These are phyloP conservation scores for Paracorniculantispora psalliotae DNA, from an alignment of 2,329 filamentous ascomycete genomes.

Conservation along the genomic window DNA sequence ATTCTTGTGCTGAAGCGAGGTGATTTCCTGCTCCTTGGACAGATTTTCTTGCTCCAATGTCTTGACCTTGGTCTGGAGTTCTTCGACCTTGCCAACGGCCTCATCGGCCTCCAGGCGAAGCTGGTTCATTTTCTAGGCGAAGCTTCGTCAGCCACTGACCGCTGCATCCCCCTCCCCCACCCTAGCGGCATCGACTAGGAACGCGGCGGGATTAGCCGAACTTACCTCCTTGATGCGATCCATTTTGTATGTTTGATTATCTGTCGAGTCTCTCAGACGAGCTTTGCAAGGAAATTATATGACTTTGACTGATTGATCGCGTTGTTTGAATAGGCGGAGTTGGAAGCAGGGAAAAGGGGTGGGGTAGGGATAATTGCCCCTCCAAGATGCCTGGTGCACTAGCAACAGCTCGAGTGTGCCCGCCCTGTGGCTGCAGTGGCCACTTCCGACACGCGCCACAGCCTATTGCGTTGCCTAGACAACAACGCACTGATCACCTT, in stretches of 20 bases:
- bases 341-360: conserved; percentile 15
- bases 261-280: conserved; percentile 15
- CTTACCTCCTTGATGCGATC: conserved; percentile 88
- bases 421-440: conserved; percentile 4
- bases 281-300: not conserved
- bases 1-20: conserved; percentile 93
- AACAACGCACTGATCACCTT: conserved; percentile 11
- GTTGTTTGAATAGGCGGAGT: conserved; percentile 14
- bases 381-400: conserved; percentile 10
- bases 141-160: conserved; percentile 22
- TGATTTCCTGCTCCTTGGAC: conserved; percentile 96
- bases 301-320: conserved; percentile 10
- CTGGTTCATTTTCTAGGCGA: conserved; percentile 78
- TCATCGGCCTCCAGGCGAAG: conserved; percentile 94
- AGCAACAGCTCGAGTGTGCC: not conserved
- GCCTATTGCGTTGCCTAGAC: conserved; percentile 8
- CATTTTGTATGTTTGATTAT: conserved; percentile 48
- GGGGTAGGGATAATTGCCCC: conserved; percentile 16
- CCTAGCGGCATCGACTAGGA: not conserved
- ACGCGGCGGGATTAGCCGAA: conserved; percentile 19
- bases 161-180: not conserved
- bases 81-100: conserved; percentile 73
- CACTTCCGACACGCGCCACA: conserved; percentile 8
- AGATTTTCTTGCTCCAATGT: conserved; percentile 89
- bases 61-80: conserved; percentile 85